Evolutionary conservation across 177 flowering plant species (phyloP).

Genomic region (Tripterygium wilfordii): DNA sequence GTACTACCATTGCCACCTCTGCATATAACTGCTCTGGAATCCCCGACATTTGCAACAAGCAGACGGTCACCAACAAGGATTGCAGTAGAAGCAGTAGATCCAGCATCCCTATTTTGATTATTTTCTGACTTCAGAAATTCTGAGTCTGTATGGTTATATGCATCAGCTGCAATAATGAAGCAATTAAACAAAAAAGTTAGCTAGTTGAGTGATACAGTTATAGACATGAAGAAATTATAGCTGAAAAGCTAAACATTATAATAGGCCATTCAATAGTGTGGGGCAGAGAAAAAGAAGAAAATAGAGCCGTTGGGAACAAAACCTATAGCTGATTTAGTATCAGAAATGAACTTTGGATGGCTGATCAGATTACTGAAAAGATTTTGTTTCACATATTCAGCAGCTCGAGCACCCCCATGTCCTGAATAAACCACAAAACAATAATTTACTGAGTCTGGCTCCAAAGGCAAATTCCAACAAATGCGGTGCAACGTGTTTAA

Average conservation of each 20-base stretch:
- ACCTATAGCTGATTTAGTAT: conserved; percentile 94
- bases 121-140: conserved; percentile 88
- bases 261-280: no score
- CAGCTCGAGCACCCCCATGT: conserved; percentile 98
- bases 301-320: not conserved
- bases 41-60: conserved; percentile 96
- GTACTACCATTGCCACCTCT: conserved; percentile 79
- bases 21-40: conserved; percentile 96
- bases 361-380: conserved; percentile 89
- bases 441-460: no score
- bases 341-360: conserved; percentile 93
- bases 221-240: conserved; percentile 2
- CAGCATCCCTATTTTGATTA: conserved; percentile 89
- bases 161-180: conserved; percentile 58
- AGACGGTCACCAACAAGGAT: conserved; percentile 90
- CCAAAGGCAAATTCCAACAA: no score
- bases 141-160: conserved; percentile 85
- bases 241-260: no score
- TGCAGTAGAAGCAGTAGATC: conserved; percentile 98
- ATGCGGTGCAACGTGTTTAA: no score
- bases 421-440: conserved; percentile 37
- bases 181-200: conserved; percentile 3
- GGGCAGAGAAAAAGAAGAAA: not conserved
- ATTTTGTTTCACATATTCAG: conserved; percentile 93
- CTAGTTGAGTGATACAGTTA: not conserved